Base-by-base conservation (phyloP, 306 rosid species). In the Dryas alaskensis region DNA sequence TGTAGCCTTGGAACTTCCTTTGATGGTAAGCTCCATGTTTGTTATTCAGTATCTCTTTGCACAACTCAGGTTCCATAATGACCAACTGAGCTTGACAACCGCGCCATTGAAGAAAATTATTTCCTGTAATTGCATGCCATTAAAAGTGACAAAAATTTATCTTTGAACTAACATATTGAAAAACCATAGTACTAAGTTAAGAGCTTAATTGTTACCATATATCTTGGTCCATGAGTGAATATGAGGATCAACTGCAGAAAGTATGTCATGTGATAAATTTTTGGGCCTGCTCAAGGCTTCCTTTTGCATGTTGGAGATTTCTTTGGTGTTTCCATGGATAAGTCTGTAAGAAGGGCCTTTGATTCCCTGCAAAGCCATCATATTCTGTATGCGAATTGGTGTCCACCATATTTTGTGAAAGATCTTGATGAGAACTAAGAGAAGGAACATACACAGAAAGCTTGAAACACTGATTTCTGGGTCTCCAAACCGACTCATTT, bases 21-120 rank as follows among this genome's bases (percentile, higher is more conserved):
- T 22, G 22, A 22, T 22, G 61, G 7, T 64, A 78, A 37, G 48
- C 10, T 58, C 39, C 8, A 3, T 80, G 67, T 65, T 61, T 52
- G 22, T 84, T 72, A 3, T 52, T 46, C 25, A 84, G 59, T 39
- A 84, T 67, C 44, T 84, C 87, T 31, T 69, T 76, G 68, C 77
- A 73, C 73, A 80, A 25, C 10, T 73, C 73, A 0, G 80, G 75
- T 22, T 84, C 82, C 6, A 77, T 64, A 3, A 80, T 52, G 5
- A 84, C 65, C 51, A 84, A 31, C 10, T 73, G 72, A 19, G 82
- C 82, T 45, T 65, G 73, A 44, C 39, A 48, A 12, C 85, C 85
- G 60, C 17, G 10, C 84, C 82, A 80, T 6, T 74, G 80, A 47
- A 84, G 73, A 67, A 31, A 80, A n/a, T 42, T 77, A 65, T 67